phyloP scores from a whole-genome alignment of 129 eudicot genomes.

The Cynara cardunculus region DNA sequence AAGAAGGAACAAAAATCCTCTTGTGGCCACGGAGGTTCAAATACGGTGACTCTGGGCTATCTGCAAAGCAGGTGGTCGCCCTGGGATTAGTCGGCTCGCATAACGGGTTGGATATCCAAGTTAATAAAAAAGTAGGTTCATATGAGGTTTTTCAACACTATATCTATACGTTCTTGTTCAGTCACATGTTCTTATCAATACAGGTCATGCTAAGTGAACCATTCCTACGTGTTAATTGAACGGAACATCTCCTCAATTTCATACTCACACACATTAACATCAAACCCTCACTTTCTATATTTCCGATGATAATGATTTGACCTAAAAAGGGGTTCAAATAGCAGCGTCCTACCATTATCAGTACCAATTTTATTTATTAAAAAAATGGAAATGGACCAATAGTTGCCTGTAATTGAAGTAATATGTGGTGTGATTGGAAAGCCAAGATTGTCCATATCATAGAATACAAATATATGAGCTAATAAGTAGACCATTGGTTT shows the following conservation, averaged over 20 bases:
- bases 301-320: not conserved
- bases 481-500: slow-evolving; percentile 28
- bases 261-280: not conserved
- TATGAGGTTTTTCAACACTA: too few species aligned
- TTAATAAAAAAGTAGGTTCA: too few species aligned
- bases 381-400: not conserved
- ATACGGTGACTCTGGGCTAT: too few species aligned
- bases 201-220: not conserved
- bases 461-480: slow-evolving; percentile 34
- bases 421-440: slow-evolving; percentile 35
- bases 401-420: slow-evolving; percentile 30
- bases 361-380: not conserved
- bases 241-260: not conserved
- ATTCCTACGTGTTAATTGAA: not conserved
- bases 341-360: not conserved
- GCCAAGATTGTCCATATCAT: slow-evolving; percentile 49
- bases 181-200: not conserved
- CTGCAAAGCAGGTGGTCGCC: too few species aligned
- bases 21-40: too few species aligned
- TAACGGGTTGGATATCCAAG: too few species aligned
- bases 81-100: too few species aligned
- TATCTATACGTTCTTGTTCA: not conserved
- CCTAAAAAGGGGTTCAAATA: not conserved
- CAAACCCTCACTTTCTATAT: not conserved
- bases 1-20: too few species aligned